Conservation (phyloP, 768 basidiomycete species). For the Boletus fagicola region DNA sequence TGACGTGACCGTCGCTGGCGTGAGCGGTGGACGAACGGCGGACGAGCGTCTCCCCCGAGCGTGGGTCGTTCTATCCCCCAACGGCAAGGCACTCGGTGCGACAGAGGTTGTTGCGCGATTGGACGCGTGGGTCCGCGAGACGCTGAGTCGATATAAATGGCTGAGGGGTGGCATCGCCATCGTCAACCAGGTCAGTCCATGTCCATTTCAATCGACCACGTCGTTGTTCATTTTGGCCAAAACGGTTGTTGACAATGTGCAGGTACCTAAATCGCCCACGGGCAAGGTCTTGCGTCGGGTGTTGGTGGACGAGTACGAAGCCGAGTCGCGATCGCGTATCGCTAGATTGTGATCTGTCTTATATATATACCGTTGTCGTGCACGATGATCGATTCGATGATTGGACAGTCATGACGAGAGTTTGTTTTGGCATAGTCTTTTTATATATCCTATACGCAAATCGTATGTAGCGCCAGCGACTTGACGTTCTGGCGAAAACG, state of each 20-base stretch:
- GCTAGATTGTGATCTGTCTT: slow-evolving; percentile 26
- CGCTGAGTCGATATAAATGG: slow-evolving; percentile 76
- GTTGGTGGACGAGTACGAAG: slow-evolving; percentile 59
- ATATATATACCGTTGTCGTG: no score
- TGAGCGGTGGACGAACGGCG: slow-evolving; percentile 63
- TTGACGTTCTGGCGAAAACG: background rate
- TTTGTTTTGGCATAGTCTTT: background rate
- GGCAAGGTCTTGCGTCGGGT: slow-evolving; percentile 67
- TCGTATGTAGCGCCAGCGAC: background rate
- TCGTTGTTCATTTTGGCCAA: background rate
- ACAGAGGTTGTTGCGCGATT: slow-evolving; percentile 43
- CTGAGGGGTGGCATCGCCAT: slow-evolving; percentile 69
- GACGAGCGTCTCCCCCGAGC: slow-evolving; percentile 78
- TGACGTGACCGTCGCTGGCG: slow-evolving; percentile 73
- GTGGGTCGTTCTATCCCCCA: slow-evolving; percentile 66
- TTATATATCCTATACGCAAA: background rate
- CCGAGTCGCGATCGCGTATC: slow-evolving; percentile 11
- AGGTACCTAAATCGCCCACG: slow-evolving; percentile 72
- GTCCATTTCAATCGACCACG: background rate
- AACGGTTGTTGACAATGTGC: background rate
- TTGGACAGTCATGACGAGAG: background rate
- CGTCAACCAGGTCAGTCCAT: slow-evolving; percentile 52
- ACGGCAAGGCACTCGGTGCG: slow-evolving; percentile 51
- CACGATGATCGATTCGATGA: background rate
- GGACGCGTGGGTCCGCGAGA: slow-evolving; percentile 58